A percentile compares a stretch with the other conserved stretches of the same genome.
phyloP scores from a whole-genome alignment of 108 stramenopile species.

The Nannochloropsis gaditana region DNA sequence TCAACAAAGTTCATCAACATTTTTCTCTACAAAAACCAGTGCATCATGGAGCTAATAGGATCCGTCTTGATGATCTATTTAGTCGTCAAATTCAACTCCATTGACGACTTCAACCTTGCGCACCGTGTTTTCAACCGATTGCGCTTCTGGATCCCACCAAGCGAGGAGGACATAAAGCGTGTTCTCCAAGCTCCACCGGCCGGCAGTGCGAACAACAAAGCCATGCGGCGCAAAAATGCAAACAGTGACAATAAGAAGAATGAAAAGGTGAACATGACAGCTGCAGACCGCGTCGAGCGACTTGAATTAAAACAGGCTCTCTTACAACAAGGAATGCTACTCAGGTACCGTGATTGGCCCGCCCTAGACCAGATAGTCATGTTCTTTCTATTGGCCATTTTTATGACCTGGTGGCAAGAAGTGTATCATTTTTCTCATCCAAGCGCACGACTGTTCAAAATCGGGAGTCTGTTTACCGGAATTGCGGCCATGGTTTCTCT shows the following conservation, averaged over 20 bases:
- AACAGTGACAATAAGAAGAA: conserved; percentile 2
- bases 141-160: background rate
- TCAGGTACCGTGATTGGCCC: conserved; percentile 1
- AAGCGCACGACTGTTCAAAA: background rate
- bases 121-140: background rate
- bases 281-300: background rate
- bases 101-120: conserved; percentile 6
- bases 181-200: background rate
- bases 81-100: background rate
- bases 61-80: background rate
- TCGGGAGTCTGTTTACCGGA: background rate
- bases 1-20: too few relatives aligned
- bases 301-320: background rate
- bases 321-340: background rate
- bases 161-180: conserved; percentile 16
- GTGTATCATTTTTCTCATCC: background rate
- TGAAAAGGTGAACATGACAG: conserved; percentile 1
- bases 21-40: too few relatives aligned
- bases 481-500: background rate
- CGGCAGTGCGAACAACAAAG: background rate
- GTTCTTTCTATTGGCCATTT: background rate
- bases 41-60: background rate
- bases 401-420: background rate
- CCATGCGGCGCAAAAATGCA: background rate
- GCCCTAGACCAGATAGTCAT: background rate